phyloP scores from a whole-genome alignment of 345 rosid genomes.

The Citrus medica region DNA sequence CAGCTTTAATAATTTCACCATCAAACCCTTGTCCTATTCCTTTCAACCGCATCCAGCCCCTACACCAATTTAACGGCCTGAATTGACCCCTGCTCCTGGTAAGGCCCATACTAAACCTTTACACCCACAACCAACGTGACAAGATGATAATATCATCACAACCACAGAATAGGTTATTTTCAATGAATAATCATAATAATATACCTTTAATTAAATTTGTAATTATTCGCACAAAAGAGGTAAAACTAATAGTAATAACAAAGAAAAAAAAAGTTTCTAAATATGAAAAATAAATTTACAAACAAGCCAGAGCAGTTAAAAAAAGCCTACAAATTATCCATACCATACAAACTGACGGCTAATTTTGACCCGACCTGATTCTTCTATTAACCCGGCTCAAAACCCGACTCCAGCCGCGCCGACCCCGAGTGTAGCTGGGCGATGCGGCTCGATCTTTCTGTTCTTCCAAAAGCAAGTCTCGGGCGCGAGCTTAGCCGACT shows the following conservation, averaged over 20 bases:
- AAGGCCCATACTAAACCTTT: background rate
- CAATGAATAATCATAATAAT: background rate
- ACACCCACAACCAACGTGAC: background rate
- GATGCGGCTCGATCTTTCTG: slow-evolving; percentile 79
- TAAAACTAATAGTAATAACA: background rate
- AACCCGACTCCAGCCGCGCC: slow-evolving; percentile 78
- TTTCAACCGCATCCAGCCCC: background rate
- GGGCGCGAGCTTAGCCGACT: slow-evolving; percentile 59
- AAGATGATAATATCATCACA: background rate
- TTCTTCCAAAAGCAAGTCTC: slow-evolving; percentile 91
- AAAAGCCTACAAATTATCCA: slow-evolving; percentile 13
- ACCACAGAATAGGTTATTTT: background rate
- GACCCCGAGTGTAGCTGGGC: slow-evolving; percentile 54
- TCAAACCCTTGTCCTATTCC: slow-evolving; percentile 11
- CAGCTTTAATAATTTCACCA: slow-evolving; percentile 1
- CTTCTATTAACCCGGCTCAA: slow-evolving; percentile 20
- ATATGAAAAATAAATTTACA: slow-evolving; percentile 20
- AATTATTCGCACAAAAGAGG: background rate
- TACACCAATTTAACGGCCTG: slow-evolving; percentile 9
- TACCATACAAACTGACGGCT: slow-evolving; percentile 21
- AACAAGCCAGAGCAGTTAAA: background rate
- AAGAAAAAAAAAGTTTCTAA: background rate
- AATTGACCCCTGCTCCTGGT: background rate
- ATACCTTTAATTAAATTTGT: background rate
- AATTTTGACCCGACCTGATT: background rate